Percentiles rank a stretch among this genome's conserved stretches.
Evolutionary conservation across 495 filamentous ascomycete species (phyloP).

Genomic region (Aspergillus bertholletiae): DNA sequence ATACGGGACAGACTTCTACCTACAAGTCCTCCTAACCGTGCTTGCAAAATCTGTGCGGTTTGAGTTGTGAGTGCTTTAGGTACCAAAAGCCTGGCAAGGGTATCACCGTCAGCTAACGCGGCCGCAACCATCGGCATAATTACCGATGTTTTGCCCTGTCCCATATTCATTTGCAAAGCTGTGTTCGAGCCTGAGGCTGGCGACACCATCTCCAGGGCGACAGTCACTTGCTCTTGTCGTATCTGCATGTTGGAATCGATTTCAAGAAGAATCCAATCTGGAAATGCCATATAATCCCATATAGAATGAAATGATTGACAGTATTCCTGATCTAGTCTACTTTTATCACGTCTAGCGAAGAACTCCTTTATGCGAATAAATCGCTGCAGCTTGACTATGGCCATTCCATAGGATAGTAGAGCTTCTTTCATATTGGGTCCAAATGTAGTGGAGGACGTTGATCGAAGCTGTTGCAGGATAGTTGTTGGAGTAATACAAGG

Average conservation of each 20-base stretch:
- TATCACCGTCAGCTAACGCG: constrained; percentile 47
- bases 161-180: constrained; percentile 73
- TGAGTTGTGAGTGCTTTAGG: constrained; percentile 59
- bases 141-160: constrained; percentile 68
- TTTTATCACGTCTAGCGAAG: constrained; percentile 15
- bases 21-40: constrained; percentile 56
- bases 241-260: constrained; percentile 62
- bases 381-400: constrained; percentile 35
- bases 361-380: constrained; percentile 40
- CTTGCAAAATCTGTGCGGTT: constrained; percentile 55
- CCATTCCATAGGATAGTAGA: constrained; percentile 28
- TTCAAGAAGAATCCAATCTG: constrained; percentile 61
- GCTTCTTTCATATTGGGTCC: constrained; percentile 10
- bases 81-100: constrained; percentile 59
- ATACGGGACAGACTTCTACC: constrained; percentile 55
- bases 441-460: too few relatives aligned
- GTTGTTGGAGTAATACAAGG: constrained; percentile 46
- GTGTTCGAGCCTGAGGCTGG: constrained; percentile 44
- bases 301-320: constrained; percentile 47
- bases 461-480: constrained; percentile 41
- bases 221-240: constrained; percentile 54
- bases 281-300: constrained; percentile 45
- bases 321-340: constrained; percentile 45
- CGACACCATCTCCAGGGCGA: constrained; percentile 54
- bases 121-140: constrained; percentile 64